Evolutionary conservation across 2,329 filamentous ascomycete genomes (phyloP).

Genomic region (Rhynchosporium agropyri): DNA sequence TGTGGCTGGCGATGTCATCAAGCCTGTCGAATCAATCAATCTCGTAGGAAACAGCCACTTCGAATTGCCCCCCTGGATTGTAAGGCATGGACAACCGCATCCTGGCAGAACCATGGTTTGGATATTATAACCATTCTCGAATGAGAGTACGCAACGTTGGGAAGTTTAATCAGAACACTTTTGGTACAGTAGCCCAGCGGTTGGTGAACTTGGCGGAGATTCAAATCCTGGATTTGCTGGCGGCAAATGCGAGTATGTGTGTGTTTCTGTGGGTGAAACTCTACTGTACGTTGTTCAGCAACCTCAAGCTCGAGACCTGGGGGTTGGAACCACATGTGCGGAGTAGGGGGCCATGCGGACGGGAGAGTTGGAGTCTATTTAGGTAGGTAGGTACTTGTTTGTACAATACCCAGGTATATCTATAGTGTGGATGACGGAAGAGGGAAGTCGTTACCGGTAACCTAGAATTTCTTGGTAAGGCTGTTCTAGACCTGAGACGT

Average conservation of each 20-base stretch:
- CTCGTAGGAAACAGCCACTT: background rate
- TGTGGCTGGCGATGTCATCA: conserved; percentile 9
- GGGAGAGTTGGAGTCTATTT: background rate
- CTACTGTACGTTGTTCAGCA: background rate
- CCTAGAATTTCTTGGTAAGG: background rate
- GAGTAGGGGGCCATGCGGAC: background rate
- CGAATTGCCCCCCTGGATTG: background rate
- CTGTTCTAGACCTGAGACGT: conserved; percentile 10
- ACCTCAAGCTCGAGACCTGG: background rate
- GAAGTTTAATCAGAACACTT: background rate
- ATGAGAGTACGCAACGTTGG: conserved; percentile 4
- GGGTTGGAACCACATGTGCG: background rate
- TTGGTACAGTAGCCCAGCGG: background rate
- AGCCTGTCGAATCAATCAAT: conserved; percentile 3
- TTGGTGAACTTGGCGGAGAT: background rate
- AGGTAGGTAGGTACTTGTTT: too few relatives aligned
- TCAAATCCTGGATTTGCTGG: conserved; percentile 10
- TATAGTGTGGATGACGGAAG: too few relatives aligned
- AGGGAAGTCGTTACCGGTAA: background rate
- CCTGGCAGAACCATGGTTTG: background rate
- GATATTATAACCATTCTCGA: background rate
- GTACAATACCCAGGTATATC: background rate
- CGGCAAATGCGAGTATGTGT: conserved; percentile 18
- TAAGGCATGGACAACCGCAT: conserved; percentile 1
- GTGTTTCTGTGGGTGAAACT: conserved; percentile 4